Percentiles rank a stretch among this genome's conserved stretches.
Evolutionary conservation across 106 monocot species (phyloP).

Genomic region (Allium cepa): DNA sequence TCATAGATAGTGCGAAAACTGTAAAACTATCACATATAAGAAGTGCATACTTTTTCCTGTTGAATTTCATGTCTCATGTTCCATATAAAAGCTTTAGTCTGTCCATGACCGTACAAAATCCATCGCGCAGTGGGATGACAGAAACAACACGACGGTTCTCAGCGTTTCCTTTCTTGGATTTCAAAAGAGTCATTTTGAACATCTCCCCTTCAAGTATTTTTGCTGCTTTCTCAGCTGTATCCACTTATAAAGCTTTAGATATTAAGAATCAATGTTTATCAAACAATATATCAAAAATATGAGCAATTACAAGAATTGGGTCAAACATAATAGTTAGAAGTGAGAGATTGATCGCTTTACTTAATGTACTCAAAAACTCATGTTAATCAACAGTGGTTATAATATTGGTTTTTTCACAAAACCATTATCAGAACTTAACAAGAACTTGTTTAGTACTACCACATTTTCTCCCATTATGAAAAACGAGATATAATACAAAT

Average conservation of each 20-base stretch:
- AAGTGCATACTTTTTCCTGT: neutral
- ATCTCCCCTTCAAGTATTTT: conserved; percentile 67
- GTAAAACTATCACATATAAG: conserved; percentile 32
- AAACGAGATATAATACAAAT: too few species aligned
- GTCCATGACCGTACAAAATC: conserved; percentile 49
- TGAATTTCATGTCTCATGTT: neutral
- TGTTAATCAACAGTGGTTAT: too few species aligned
- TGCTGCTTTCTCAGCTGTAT: conserved; percentile 30
- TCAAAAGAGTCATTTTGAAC: conserved; percentile 40
- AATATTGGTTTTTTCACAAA: too few species aligned
- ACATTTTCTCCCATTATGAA: too few species aligned
- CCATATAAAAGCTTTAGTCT: conserved; percentile 25
- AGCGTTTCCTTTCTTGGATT: conserved; percentile 43
- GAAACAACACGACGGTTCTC: conserved; percentile 55
- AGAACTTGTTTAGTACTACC: neutral
- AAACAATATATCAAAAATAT: neutral
- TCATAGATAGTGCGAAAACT: conserved; percentile 55
- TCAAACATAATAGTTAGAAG: neutral
- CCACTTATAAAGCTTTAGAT: neutral
- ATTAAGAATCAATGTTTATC: neutral
- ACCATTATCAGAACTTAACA: too few species aligned
- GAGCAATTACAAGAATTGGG: neutral
- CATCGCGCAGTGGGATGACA: conserved; percentile 47
- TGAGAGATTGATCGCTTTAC: neutral
- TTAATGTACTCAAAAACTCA: too few species aligned